Conservation (phyloP, 2,329 filamentous ascomycete genomes). For the Penicillium sp. region DNA sequence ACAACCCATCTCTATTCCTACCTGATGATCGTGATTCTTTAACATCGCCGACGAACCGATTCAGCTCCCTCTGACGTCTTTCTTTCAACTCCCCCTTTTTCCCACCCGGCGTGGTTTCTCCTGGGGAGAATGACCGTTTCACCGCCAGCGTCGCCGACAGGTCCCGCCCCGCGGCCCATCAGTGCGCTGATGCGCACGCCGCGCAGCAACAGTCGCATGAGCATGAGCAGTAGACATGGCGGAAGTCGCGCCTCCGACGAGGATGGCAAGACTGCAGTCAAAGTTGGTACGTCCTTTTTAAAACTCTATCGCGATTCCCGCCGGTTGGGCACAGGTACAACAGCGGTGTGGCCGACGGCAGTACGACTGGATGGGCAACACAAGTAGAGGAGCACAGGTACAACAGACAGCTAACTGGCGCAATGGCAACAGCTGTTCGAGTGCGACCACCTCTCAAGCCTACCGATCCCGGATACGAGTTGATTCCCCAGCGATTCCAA, state of each 20-base stretch:
- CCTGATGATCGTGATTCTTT: slow-evolving; percentile 26
- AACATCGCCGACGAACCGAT: slow-evolving; percentile 3
- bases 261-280: slow-evolving; percentile 86
- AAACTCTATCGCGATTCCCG: slow-evolving; percentile 4
- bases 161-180: slow-evolving; percentile 67
- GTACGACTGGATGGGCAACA: background rate
- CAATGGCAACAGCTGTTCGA: slow-evolving; percentile 81
- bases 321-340: slow-evolving; percentile 12
- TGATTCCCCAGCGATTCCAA: slow-evolving; percentile 95
- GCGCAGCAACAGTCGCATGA: slow-evolving; percentile 82
- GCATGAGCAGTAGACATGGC: slow-evolving; percentile 72
- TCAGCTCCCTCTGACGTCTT: slow-evolving; percentile 5
- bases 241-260: slow-evolving; percentile 87
- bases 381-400: background rate
- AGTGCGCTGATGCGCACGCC: slow-evolving; percentile 78
- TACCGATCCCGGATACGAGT: slow-evolving; percentile 86
- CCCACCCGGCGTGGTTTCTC: slow-evolving; percentile 29
- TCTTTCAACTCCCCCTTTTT: slow-evolving; percentile 3
- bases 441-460: slow-evolving; percentile 84
- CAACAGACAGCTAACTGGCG: slow-evolving; percentile 3
- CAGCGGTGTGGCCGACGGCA: background rate
- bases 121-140: slow-evolving; percentile 63
- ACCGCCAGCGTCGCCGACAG: slow-evolving; percentile 69
- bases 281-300: slow-evolving; percentile 73
- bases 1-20: slow-evolving; percentile 19